Percentiles rank a stretch among this genome's conserved stretches.
Conservation (phyloP, 805 yeast genomes). For the Isabelozyma pseudorhagii region DNA sequence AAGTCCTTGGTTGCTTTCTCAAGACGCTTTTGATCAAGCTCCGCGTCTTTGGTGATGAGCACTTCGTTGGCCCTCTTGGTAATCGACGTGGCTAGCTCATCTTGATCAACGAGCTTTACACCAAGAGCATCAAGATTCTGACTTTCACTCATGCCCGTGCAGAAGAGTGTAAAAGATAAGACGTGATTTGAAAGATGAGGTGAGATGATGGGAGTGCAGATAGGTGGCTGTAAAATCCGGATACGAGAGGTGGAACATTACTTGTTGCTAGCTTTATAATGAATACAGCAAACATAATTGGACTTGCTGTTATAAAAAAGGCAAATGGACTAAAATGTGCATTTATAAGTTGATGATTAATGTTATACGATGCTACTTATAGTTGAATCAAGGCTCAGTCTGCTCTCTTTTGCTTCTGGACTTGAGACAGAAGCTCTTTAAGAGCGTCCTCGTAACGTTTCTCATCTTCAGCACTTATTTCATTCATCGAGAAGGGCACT, state of each 20-base stretch:
- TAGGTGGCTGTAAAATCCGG: too few relatives aligned
- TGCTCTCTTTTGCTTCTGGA: neutral
- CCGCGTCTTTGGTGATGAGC: slow-evolving; percentile 60
- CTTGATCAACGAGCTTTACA: slow-evolving; percentile 70
- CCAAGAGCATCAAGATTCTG: slow-evolving; percentile 16
- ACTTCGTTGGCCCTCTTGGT: slow-evolving; percentile 66
- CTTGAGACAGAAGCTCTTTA: slow-evolving; percentile 20
- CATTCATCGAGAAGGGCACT: too few relatives aligned
- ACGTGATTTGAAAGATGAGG: too few relatives aligned
- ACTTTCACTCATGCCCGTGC: too few relatives aligned
- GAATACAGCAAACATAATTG: too few relatives aligned
- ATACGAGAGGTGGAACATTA: too few relatives aligned
- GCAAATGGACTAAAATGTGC: too few relatives aligned
- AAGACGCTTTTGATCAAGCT: slow-evolving; percentile 72
- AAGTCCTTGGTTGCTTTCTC: slow-evolving; percentile 57
- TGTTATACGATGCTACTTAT: neutral
- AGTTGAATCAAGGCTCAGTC: neutral
- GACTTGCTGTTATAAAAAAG: too few relatives aligned
- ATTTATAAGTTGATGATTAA: too few relatives aligned
- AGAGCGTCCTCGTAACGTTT: slow-evolving; percentile 22
- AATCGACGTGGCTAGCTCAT: slow-evolving; percentile 69
- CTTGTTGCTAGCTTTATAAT: too few relatives aligned
- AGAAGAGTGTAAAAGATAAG: too few relatives aligned
- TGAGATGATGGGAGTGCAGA: too few relatives aligned
- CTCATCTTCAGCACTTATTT: slow-evolving; percentile 15